phyloP scores from a whole-genome alignment of 257 asterid genomes.

The Salvia hispanica region DNA sequence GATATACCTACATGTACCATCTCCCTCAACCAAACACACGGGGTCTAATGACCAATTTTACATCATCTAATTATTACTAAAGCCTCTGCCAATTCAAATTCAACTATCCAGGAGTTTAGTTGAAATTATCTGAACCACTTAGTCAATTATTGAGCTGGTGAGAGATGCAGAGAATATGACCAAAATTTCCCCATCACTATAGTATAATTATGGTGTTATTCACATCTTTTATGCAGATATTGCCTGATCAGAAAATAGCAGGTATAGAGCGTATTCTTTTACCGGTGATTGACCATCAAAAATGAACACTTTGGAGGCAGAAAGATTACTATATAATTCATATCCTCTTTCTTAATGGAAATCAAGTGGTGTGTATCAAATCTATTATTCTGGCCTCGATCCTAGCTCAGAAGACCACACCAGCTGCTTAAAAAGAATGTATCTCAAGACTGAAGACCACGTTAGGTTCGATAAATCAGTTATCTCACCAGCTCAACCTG shows the following conservation, averaged over 20 bases:
- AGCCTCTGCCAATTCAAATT: not conserved
- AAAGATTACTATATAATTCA: not conserved
- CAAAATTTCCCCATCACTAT: not conserved
- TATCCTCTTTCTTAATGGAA: not conserved
- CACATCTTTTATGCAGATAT: not conserved
- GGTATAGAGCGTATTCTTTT: not conserved
- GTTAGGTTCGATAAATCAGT: not conserved
- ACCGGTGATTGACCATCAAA: not conserved
- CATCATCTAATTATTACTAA: not conserved
- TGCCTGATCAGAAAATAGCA: not conserved
- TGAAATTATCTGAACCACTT: not conserved
- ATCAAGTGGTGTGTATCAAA: too few species aligned
- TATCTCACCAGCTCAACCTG: constrained; percentile 14
- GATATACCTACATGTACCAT: not conserved
- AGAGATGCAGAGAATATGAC: not conserved
- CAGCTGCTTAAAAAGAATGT: not conserved
- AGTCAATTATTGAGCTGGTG: constrained; percentile 8
- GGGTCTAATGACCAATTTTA: not conserved
- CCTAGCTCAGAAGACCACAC: not conserved
- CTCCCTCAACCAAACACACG: constrained; percentile 10
- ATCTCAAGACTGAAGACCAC: constrained; percentile 10
- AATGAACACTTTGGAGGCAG: not conserved
- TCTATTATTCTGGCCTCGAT: not conserved
- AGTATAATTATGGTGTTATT: not conserved
- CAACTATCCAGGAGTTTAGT: not conserved